Base-by-base conservation (phyloP, 495 filamentous ascomycete species). In the Podospora conica region DNA sequence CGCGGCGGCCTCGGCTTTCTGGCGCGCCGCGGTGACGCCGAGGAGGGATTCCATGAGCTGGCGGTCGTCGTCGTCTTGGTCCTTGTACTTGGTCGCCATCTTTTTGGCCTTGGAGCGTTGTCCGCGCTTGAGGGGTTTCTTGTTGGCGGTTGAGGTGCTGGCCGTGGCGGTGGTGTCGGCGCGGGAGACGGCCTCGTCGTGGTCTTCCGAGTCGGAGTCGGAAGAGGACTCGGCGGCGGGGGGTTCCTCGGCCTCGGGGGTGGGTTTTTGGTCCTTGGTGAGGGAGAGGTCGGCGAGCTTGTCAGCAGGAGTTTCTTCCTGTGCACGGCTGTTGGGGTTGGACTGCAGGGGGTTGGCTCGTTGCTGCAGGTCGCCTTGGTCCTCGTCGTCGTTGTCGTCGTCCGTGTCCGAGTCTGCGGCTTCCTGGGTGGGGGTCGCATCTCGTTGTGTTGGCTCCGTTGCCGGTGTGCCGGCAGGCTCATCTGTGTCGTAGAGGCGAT, bases 61-160 rank as follows among this genome's bases (percentile, higher is more conserved):
- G 53, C 93, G 90, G 68, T 98, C 95, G 72, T 95, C 93, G 20
- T 96, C 93, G 71, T 97, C 93, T 82, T 98, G 95, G 70, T 96
- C 83, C 31, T 91, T 92, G 76, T 98, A 98, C 78, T 97, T 98
- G 57, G 84, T 78, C 25, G 92, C 91, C 0, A 90, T 85, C 72
- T 96, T 96, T 80, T 95, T 96, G 56, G 86, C 85, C 73, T 97
- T 98, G 55, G 81, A 84, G 64, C 85, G 87, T 76, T 96, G 94
- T 48, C 93, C 95, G 25, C 94, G 91, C 53, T 90, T 86, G 31
- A 76, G 69, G 59, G 78, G 74, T 1, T 60, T 70, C 75, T 84
- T 79, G 54, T 74, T 74, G 23, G 74, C 67, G 11, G 74, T 60
- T 25, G 67, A 64, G 28, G 62, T 31, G 62, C 64, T 65, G 74